These are phyloP conservation scores for Hymenoscyphus infarciens DNA, from an alignment of 2,329 filamentous ascomycete species.

Conservation along the genomic window DNA sequence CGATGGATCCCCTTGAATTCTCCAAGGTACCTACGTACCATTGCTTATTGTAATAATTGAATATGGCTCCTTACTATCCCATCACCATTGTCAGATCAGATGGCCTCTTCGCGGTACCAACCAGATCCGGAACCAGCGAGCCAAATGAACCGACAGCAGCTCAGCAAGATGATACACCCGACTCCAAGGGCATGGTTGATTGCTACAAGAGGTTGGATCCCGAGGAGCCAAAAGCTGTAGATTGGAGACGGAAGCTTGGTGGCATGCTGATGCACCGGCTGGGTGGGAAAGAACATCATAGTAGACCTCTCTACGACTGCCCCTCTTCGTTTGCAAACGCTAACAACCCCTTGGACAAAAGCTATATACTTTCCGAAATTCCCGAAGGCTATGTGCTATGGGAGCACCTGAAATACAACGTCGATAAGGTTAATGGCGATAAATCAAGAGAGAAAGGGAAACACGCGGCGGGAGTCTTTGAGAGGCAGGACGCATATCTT, in stretches of 20 bases:
- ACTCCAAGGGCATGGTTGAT: conserved; percentile 50
- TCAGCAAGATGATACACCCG: conserved; percentile 49
- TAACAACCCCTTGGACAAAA: conserved; percentile 30
- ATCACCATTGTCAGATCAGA: conserved; percentile 30
- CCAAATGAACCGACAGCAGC: conserved; percentile 47
- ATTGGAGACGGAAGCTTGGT: conserved; percentile 56
- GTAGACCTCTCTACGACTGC: conserved; percentile 11
- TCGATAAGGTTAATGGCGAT: conserved; percentile 39
- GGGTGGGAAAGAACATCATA: conserved; percentile 33
- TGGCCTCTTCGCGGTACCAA: conserved; percentile 26
- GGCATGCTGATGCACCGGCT: conserved; percentile 54
- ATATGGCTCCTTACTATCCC: conserved; percentile 29
- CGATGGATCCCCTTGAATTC: background rate
- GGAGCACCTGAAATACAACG: conserved; percentile 53
- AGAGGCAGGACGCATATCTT: conserved; percentile 56
- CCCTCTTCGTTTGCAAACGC: background rate
- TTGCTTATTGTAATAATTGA: background rate
- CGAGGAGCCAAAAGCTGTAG: conserved; percentile 50
- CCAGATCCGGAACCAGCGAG: conserved; percentile 34
- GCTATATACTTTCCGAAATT: conserved; percentile 50
- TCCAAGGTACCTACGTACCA: background rate
- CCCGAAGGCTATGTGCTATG: conserved; percentile 56
- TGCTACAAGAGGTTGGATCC: conserved; percentile 49
- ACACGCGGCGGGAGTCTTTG: conserved; percentile 44
- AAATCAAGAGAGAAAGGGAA: conserved; percentile 41